Conservation (phyloP, 2,329 filamentous ascomycete genomes). For the Scopulariopsis brevicaulis region DNA sequence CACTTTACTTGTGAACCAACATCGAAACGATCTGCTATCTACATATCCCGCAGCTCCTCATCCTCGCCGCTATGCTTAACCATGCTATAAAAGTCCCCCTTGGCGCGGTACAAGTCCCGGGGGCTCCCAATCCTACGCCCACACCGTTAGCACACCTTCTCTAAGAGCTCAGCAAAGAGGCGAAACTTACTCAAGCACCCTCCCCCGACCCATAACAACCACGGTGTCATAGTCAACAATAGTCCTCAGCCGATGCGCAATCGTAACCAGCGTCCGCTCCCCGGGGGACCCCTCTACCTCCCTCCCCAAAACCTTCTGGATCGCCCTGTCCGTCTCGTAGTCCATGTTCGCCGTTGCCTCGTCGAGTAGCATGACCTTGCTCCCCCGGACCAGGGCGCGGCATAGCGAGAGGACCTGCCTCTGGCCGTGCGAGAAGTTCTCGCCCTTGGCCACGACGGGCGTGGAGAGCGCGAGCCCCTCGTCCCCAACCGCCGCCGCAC, state of each 20-base stretch:
- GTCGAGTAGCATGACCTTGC: constrained; percentile 34
- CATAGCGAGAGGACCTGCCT: constrained; percentile 36
- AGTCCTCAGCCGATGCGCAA: constrained; percentile 36
- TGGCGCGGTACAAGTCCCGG: constrained; percentile 28
- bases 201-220: constrained; percentile 33
- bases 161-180: constrained; percentile 7
- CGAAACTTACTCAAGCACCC: constrained; percentile 26
- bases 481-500: neutral
- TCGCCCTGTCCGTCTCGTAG: constrained; percentile 31
- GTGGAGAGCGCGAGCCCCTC: constrained; percentile 23
- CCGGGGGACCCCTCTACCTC: constrained; percentile 32
- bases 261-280: constrained; percentile 33
- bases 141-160: neutral
- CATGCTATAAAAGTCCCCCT: constrained; percentile 41
- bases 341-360: constrained; percentile 40
- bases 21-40: neutral
- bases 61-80: constrained; percentile 42
- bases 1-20: neutral
- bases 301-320: constrained; percentile 30
- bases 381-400: constrained; percentile 31
- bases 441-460: constrained; percentile 27
- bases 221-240: constrained; percentile 40
- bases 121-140: constrained; percentile 29
- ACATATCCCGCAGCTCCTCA: constrained; percentile 13
- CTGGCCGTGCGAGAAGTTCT: constrained; percentile 36